Evolutionary conservation across 495 filamentous ascomycete genomes (phyloP).

Genomic region (Xylaria flabelliformis): DNA sequence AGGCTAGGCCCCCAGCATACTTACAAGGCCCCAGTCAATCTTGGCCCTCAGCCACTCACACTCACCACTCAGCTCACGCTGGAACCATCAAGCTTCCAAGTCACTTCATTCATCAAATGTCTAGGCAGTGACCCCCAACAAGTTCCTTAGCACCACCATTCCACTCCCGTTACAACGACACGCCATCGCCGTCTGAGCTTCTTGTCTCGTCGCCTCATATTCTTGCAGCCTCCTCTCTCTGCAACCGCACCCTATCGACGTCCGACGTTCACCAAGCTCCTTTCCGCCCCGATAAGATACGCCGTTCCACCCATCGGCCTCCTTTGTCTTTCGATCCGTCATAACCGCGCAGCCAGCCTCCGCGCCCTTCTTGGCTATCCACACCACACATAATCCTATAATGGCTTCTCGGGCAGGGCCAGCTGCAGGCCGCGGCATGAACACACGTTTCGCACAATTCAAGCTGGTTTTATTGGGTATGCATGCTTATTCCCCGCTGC

Average conservation of each 20-base stretch:
- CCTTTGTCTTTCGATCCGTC: slow-evolving; percentile 25
- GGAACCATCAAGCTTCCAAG: slow-evolving; percentile 19
- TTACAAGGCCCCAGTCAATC: slow-evolving; percentile 8
- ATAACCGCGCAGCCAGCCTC: slow-evolving; percentile 25
- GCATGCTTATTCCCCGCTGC: slow-evolving; percentile 43
- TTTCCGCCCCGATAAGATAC: slow-evolving; percentile 34
- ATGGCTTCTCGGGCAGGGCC: slow-evolving; percentile 82
- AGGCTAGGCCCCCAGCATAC: neutral
- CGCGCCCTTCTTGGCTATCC: slow-evolving; percentile 25
- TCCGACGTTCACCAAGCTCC: slow-evolving; percentile 25
- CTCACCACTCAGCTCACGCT: slow-evolving; percentile 20
- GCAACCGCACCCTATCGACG: neutral
- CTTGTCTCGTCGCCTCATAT: slow-evolving; percentile 9
- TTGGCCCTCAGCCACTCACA: slow-evolving; percentile 24
- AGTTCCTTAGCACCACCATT: neutral
- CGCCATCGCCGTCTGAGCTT: slow-evolving; percentile 18
- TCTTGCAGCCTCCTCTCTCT: neutral
- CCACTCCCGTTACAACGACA: slow-evolving; percentile 11
- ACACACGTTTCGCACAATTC: slow-evolving; percentile 92
- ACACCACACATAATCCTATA: slow-evolving; percentile 32
- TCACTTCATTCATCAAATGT: slow-evolving; percentile 27
- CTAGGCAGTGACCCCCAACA: slow-evolving; percentile 28
- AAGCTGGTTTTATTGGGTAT: slow-evolving; percentile 95
- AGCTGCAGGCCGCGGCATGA: slow-evolving; percentile 73
- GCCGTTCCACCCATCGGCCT: slow-evolving; percentile 26